Evolutionary conservation across 2,329 filamentous ascomycete species (phyloP).

Genomic region (Elsinoe fawcettii): DNA sequence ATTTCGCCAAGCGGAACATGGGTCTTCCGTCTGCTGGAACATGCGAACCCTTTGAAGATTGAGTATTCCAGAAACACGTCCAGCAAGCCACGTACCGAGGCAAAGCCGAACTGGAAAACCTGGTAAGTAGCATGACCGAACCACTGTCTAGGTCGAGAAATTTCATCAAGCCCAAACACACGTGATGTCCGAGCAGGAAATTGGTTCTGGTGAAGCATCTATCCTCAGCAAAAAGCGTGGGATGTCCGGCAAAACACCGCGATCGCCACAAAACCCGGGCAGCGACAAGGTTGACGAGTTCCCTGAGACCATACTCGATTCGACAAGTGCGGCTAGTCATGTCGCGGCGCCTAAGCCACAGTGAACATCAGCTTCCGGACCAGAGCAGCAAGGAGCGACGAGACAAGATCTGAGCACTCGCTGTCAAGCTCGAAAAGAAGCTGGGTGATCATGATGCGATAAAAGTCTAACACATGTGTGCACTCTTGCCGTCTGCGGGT

Average conservation of each 20-base stretch:
- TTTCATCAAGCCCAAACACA: slow-evolving; percentile 11
- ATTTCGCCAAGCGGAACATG: not conserved
- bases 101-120: not conserved
- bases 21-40: not conserved
- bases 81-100: slow-evolving; percentile 3
- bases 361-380: slow-evolving; percentile 12
- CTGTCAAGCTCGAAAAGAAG: slow-evolving; percentile 2
- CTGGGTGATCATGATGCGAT: slow-evolving; percentile 4
- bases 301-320: slow-evolving; percentile 1
- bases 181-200: slow-evolving; percentile 4
- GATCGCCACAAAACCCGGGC: slow-evolving; percentile 10
- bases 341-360: slow-evolving; percentile 6
- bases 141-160: not conserved
- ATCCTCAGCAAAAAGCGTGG: slow-evolving; percentile 1
- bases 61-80: slow-evolving; percentile 9
- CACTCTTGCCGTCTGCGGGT: not conserved
- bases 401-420: not conserved
- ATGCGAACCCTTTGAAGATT: not conserved
- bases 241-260: slow-evolving; percentile 13
- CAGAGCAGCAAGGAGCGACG: slow-evolving; percentile 1
- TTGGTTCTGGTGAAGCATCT: not conserved
- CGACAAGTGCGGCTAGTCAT: slow-evolving; percentile 12
- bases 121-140: slow-evolving; percentile 1
- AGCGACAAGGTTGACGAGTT: not conserved
- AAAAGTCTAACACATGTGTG: not conserved